Base-by-base conservation (phyloP, 2,329 filamentous ascomycete genomes). In the Alternaria arbusti region DNA sequence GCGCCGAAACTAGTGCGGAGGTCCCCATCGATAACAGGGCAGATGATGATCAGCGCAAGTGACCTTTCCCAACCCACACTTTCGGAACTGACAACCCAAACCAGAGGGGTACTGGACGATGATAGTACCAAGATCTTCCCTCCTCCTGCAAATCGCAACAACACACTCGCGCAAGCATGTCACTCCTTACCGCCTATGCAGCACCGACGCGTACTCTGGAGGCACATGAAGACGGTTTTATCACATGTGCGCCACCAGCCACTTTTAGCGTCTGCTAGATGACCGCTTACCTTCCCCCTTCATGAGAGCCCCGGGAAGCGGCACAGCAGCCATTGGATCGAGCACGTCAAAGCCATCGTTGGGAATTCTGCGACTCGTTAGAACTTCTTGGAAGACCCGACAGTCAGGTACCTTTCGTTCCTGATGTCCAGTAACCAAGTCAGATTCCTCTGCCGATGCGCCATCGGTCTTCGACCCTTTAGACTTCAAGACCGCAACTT, bases 381-480 rank as follows among this genome's bases (percentile, higher is more conserved):
- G 52, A 60, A 54, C 28, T 50, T 49, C 57, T 51, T 26, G 51
- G 26, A 30, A 54, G 28, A 23, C 51, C 50, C 50, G 49, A 32
- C 22, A 36, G 25, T 32, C 30, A 40, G 56, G 60, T 17, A 45
- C 22, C 54, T 28, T 44, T 52, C 47, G 44, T 57, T 23, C 23
- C 22, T 58, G 20, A 28, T 63, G 54, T 57, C 30, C 36, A 40
- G 49, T 56, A 56, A 46, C 67, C 51, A 17, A 46, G 26, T 62
- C 30, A 6, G 52, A 58, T 43, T 50, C 50, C 30, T 62, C 47
- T 54, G 50, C 63, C 63, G 57, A 59, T 51, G 51, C 44, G 17
- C 28, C 47, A 47, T 50, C 43, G 52, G 32, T 51, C 36, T 20
- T 43, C 25, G 60, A 46, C 49, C 49, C 20, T 22, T 15, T 30